Base-by-base conservation (phyloP, 2,329 filamentous ascomycete genomes). In the Pezicula neosporulosa region DNA sequence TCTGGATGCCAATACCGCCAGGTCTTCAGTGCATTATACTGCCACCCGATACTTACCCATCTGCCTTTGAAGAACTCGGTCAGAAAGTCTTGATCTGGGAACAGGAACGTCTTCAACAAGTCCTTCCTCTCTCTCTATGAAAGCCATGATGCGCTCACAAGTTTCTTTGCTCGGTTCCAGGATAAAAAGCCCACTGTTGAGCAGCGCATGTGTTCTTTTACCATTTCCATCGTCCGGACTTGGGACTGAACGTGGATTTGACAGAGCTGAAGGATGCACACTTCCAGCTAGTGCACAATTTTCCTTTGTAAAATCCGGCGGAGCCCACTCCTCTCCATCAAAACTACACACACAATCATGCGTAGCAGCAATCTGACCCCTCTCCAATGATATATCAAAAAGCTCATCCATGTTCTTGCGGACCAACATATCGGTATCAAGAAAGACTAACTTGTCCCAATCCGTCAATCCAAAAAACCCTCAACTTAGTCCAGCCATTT, bases 311-410 rank as follows among this genome's bases (percentile, higher is more conserved):
- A 88, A 95, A 66, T 88, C 72, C 37, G 71, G 67, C 0, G 90
- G 89, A 66, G 94, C 94, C 71, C 93, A 89, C 19, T 78, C 63
- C 67, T 88, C 89, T 54, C 79, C 76, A 54, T 90, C 73, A 16
- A 89, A 88, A 68, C 94, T 94, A 73, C 90, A 94, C 13, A 90
- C 83, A 69, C 90, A 94, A 10, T 89, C 89, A 70, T 92, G 88
- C 60, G 83, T 83, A 4, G 89, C 89, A 4, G 89, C 90, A 68
- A 95, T 91, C 44, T 94, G 86, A 38, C 81, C 75, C 38, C 15
- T 75, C 63, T 19, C 84, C 51, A 94, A 77, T 49, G 78, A 70
- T 18, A 94, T 59, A 9, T 88, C 81, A 86, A 95, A 94, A 54
- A 95, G 74, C 72, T 94, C 90, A 67, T 95, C 90, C 87, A 95